Evolutionary conservation across 441 rosid genomes (phyloP).

Genomic region (Hura crepitans): DNA sequence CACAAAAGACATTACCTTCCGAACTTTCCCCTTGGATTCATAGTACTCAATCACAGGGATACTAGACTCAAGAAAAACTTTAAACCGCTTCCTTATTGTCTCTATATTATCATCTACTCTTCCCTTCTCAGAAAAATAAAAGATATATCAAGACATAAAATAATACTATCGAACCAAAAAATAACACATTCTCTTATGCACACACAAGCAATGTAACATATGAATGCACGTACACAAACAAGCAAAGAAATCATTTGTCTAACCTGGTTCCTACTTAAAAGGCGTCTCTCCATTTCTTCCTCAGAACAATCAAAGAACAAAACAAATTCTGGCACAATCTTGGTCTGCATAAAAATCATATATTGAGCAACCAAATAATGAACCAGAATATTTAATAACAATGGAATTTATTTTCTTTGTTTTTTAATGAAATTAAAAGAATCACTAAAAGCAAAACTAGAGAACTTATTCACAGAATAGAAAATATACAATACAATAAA

Average conservation of each 20-base stretch:
- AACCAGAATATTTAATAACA: background rate
- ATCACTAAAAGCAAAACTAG: background rate
- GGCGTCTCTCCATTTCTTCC: constrained; percentile 77
- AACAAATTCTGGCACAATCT: constrained; percentile 66
- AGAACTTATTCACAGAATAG: background rate
- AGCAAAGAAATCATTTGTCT: constrained; percentile 19
- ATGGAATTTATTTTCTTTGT: background rate
- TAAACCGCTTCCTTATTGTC: constrained; percentile 80
- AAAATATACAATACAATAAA: background rate
- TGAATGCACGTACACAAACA: background rate
- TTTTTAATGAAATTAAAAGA: background rate
- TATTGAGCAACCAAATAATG: constrained; percentile 11
- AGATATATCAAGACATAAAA: constrained; percentile 10
- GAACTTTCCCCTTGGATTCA: constrained; percentile 66
- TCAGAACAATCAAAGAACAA: constrained; percentile 73
- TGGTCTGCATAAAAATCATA: constrained; percentile 48
- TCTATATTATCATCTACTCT: constrained; percentile 90
- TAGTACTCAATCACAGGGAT: constrained; percentile 70
- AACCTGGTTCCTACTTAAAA: constrained; percentile 81
- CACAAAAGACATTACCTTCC: constrained; percentile 48
- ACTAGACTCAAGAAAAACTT: constrained; percentile 73
- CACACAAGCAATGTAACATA: background rate
- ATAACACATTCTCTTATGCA: background rate
- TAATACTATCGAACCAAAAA: background rate
- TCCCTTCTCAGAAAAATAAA: constrained; percentile 46